Evolutionary conservation across 1,139 yeast genomes (phyloP).

Genomic region (Nematodospora anomalae): DNA sequence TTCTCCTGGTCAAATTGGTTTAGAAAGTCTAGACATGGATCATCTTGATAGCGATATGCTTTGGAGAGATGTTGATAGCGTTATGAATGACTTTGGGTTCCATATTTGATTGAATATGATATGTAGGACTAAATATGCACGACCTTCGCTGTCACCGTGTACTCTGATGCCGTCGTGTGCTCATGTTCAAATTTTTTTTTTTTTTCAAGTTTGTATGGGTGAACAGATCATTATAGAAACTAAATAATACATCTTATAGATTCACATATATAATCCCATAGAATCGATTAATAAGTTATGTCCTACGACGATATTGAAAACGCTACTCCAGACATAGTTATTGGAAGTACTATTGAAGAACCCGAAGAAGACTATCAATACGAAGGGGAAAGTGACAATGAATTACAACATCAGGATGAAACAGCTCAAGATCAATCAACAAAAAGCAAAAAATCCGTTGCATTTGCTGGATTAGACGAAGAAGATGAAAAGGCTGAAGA

Average conservation of each 20-base stretch:
- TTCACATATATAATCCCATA: neutral
- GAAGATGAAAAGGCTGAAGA: conserved; percentile 64
- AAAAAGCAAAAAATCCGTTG: conserved; percentile 71
- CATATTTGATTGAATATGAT: conserved; percentile 35
- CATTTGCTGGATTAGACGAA: conserved; percentile 76
- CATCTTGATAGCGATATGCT: conserved; percentile 59
- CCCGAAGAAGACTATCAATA: conserved; percentile 41
- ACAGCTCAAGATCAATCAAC: conserved; percentile 24
- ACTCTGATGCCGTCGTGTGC: neutral
- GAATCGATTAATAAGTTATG: conserved; percentile 22
- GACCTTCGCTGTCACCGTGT: neutral
- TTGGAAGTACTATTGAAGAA: conserved; percentile 64
- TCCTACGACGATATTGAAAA: conserved; percentile 74
- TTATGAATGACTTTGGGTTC: conserved; percentile 94
- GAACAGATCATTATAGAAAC: neutral
- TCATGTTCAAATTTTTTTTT: conserved; percentile 3
- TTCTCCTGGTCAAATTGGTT: conserved; percentile 32
- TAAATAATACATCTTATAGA: neutral
- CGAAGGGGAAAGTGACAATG: conserved; percentile 51
- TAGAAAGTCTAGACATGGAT: conserved; percentile 35
- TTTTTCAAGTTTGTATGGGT: conserved; percentile 2
- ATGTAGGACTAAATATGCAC: conserved; percentile 6
- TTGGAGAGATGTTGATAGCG: conserved; percentile 88
- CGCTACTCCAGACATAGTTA: conserved; percentile 81
- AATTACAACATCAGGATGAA: conserved; percentile 47